These are phyloP conservation scores for Mycena epipterygia DNA, from an alignment of 768 basidiomycete species.

Conservation along the genomic window DNA sequence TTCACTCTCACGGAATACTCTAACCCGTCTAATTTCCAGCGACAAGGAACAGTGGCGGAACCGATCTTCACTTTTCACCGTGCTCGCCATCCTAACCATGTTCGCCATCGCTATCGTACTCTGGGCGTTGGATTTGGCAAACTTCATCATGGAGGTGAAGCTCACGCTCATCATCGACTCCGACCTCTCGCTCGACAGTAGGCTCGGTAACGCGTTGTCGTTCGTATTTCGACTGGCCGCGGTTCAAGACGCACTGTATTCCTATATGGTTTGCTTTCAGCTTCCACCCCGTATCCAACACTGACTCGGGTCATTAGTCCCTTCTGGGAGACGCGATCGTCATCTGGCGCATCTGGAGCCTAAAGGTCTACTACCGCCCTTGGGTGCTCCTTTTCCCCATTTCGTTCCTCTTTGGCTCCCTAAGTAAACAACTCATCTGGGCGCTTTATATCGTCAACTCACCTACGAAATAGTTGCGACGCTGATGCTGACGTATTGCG, in stretches of 20 bases:
- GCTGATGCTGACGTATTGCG: slow-evolving; percentile 37
- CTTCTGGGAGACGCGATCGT: slow-evolving; percentile 40
- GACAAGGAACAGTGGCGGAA: not conserved
- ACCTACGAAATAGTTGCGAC: slow-evolving; percentile 27
- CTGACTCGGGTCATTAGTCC: slow-evolving; percentile 26
- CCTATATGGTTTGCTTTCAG: slow-evolving; percentile 33
- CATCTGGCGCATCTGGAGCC: slow-evolving; percentile 38
- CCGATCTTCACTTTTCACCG: not conserved
- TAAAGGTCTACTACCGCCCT: slow-evolving; percentile 31
- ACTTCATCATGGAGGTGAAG: slow-evolving; percentile 34
- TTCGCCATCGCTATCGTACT: slow-evolving; percentile 26
- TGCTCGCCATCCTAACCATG: slow-evolving; percentile 28
- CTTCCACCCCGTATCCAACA: not conserved
- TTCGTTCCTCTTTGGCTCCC: slow-evolving; percentile 33
- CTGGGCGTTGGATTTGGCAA: slow-evolving; percentile 37
- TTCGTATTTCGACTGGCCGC: slow-evolving; percentile 20
- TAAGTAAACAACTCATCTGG: slow-evolving; percentile 24
- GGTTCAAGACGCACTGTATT: slow-evolving; percentile 33
- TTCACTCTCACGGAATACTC: too few species aligned
- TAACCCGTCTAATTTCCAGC: not conserved
- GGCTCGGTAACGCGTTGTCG: not conserved
- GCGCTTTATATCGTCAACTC: not conserved
- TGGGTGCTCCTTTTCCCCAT: slow-evolving; percentile 34
- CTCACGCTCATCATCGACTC: slow-evolving; percentile 16
- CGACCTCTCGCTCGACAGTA: not conserved